Evolutionary conservation across 768 basidiomycete species (phyloP).

Genomic region (Mycena epipterygia): DNA sequence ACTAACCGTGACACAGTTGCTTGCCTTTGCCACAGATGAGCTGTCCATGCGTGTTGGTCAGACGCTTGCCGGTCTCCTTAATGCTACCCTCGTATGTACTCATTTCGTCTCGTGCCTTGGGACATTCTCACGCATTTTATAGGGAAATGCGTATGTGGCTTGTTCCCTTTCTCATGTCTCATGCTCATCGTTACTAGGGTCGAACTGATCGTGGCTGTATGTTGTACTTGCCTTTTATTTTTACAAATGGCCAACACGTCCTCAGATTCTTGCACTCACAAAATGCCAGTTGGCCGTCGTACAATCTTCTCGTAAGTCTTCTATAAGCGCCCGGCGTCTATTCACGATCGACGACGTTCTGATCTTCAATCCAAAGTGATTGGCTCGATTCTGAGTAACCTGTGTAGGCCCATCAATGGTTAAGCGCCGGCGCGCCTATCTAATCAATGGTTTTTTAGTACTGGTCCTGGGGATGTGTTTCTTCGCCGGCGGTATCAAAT

Average conservation of each 20-base stretch:
- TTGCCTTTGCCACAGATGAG: conserved; percentile 91
- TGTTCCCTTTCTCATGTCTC: conserved; percentile 40
- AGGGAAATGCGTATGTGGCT: conserved; percentile 65
- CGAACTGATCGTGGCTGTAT: conserved; percentile 83
- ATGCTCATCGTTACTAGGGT: conserved; percentile 56
- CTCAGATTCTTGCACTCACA: conserved; percentile 62
- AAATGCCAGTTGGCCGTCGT: conserved; percentile 79
- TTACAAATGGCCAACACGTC: not conserved
- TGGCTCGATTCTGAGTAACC: conserved; percentile 89
- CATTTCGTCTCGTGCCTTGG: conserved; percentile 5
- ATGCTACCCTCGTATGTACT: conserved; percentile 80
- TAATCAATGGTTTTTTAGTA: conserved; percentile 58
- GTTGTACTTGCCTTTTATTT: conserved; percentile 42
- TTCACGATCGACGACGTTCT: conserved; percentile 28
- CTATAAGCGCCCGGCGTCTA: conserved; percentile 22
- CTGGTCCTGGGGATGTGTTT: conserved; percentile 93
- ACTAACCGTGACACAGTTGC: conserved; percentile 57
- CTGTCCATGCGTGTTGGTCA: conserved; percentile 86
- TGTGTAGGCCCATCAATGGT: conserved; percentile 64
- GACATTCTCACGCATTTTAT: conserved; percentile 11
- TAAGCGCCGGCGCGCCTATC: conserved; percentile 27
- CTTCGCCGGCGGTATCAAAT: conserved; percentile 85
- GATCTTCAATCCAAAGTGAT: conserved; percentile 65
- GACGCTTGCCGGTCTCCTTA: conserved; percentile 86
- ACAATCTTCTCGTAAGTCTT: conserved; percentile 80